These are phyloP conservation scores for Mycena crocata DNA, from an alignment of 768 basidiomycete species.

Conservation along the genomic window DNA sequence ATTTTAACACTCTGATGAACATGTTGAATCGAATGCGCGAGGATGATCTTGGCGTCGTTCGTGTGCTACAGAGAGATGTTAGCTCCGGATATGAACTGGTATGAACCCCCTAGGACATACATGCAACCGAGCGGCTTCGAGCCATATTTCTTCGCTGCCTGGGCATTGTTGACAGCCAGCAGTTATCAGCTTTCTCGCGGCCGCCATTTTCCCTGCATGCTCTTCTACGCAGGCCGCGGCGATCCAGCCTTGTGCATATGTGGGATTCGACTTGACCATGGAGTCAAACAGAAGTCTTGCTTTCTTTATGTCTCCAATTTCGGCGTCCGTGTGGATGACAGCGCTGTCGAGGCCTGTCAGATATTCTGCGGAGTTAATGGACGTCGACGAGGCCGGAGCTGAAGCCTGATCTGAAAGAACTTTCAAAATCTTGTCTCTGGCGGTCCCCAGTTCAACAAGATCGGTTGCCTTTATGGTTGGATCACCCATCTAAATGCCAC, in stretches of 20 bases:
- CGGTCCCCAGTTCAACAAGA: neutral
- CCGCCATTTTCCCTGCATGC: conserved; percentile 95
- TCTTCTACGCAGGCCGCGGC: conserved; percentile 90
- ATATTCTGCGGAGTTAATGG: neutral
- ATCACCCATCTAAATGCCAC: neutral
- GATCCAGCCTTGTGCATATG: conserved; percentile 97
- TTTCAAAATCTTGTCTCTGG: neutral
- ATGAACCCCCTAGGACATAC: conserved; percentile 56
- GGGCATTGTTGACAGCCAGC: conserved; percentile 93
- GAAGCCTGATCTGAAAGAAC: neutral
- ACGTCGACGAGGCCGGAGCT: neutral
- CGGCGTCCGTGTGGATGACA: neutral
- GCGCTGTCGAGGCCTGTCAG: neutral
- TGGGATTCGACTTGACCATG: conserved; percentile 95
- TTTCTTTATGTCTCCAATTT: conserved; percentile 95
- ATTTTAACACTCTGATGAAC: neutral
- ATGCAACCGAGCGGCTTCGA: conserved; percentile 93
- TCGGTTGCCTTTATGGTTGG: neutral
- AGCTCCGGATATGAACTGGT: neutral
- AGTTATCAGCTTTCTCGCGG: conserved; percentile 92
- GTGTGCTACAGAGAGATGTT: neutral
- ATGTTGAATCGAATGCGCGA: neutral
- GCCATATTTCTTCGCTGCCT: conserved; percentile 96
- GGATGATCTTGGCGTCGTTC: neutral
- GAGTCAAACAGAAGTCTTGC: conserved; percentile 96